Evolutionary conservation across 2,329 filamentous ascomycete species (phyloP).

Genomic region (Monilinia fructicola): DNA sequence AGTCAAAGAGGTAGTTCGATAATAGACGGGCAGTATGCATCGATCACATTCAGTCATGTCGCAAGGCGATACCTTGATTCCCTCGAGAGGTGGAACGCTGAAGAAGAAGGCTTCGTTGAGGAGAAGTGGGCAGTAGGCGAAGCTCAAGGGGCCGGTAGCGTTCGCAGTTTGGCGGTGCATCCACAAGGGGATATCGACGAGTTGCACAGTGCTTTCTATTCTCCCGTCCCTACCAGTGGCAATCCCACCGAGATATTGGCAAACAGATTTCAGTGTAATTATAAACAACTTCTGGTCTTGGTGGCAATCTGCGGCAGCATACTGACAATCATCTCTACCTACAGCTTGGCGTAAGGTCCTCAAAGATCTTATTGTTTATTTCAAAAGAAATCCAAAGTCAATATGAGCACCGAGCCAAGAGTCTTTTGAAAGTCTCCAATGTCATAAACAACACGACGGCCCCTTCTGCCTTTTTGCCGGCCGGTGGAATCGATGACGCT

Average conservation of each 20-base stretch:
- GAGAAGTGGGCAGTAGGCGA: constrained; percentile 74
- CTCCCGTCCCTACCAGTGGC: constrained; percentile 82
- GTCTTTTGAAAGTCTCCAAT: constrained; percentile 77
- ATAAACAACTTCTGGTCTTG: not conserved
- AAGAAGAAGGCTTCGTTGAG: constrained; percentile 85
- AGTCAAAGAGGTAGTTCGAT: constrained; percentile 66
- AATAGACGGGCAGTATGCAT: constrained; percentile 54
- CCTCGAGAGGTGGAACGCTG: constrained; percentile 66
- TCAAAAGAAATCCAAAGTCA: constrained; percentile 87
- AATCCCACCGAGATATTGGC: constrained; percentile 86
- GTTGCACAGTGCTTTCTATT: constrained; percentile 80
- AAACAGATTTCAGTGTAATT: constrained; percentile 81
- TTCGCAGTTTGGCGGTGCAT: constrained; percentile 74
- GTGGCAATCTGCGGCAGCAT: not conserved
- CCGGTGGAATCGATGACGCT: constrained; percentile 86
- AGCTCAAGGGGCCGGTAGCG: constrained; percentile 84
- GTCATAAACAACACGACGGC: constrained; percentile 76
- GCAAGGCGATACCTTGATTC: constrained; percentile 42
- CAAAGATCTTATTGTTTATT: constrained; percentile 92
- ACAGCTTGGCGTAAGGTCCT: constrained; percentile 91
- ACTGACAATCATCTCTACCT: constrained; percentile 19
- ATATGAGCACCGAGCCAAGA: constrained; percentile 83
- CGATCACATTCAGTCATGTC: constrained; percentile 57
- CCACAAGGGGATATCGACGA: constrained; percentile 67
- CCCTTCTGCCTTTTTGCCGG: constrained; percentile 72